A percentile compares a stretch with the other conserved stretches of the same genome.
These are phyloP conservation scores for Geranium rotundifolium DNA, from an alignment of 345 rosid species.

Conservation along the genomic window DNA sequence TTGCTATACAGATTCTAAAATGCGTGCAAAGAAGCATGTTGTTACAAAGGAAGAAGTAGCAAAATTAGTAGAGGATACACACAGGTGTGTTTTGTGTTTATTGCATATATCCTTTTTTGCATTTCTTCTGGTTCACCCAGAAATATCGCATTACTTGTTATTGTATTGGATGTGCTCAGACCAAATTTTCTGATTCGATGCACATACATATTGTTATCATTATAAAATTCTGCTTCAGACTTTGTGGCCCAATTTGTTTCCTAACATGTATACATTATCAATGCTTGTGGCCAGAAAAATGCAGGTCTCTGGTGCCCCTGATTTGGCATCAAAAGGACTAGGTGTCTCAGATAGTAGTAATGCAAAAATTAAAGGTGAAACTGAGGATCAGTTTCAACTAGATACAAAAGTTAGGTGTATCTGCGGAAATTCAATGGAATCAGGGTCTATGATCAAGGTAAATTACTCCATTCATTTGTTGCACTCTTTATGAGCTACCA, in stretches of 20 bases:
- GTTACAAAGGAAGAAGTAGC: conserved; percentile 66
- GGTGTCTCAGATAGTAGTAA: conserved; percentile 46
- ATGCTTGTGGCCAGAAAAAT: conserved; percentile 38
- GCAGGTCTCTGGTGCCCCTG: conserved; percentile 72
- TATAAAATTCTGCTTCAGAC: not conserved
- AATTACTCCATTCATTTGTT: not conserved
- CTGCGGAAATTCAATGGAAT: conserved; percentile 60
- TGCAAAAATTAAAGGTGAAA: conserved; percentile 43
- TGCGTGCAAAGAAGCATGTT: conserved; percentile 49
- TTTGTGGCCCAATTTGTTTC: not conserved
- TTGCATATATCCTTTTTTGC: not conserved
- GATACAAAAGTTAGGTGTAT: conserved; percentile 68
- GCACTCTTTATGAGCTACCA: not conserved
- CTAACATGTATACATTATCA: conserved; percentile 5
- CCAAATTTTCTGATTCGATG: not conserved
- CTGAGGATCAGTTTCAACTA: conserved; percentile 31
- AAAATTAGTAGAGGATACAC: conserved; percentile 64
- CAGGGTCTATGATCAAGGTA: conserved; percentile 66
- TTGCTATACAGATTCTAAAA: conserved; percentile 33
- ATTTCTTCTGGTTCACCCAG: not conserved
- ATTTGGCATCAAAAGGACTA: conserved; percentile 64
- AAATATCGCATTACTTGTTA: not conserved
- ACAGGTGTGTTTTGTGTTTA: conserved; percentile 33
- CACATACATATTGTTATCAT: not conserved
- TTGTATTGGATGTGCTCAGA: not conserved